Conservation (phyloP, 495 filamentous ascomycete genomes). For the Pyronema domesticum region DNA sequence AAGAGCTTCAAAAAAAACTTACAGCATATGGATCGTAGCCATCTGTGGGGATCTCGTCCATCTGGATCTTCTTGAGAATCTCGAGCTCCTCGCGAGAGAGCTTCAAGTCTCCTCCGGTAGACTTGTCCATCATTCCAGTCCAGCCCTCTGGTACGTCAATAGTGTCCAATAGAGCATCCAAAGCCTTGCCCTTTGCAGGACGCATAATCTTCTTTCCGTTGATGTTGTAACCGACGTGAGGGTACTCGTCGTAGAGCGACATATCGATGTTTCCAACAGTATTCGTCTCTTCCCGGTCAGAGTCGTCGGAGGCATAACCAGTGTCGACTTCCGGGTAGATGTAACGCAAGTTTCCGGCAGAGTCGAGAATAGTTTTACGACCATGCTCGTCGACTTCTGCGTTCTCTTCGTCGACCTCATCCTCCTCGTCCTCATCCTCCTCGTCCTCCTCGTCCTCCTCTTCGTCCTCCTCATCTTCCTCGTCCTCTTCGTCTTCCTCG, state of each 20-base stretch:
- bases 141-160: constrained; percentile 97
- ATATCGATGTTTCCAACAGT: constrained; percentile 92
- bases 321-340: constrained; percentile 82
- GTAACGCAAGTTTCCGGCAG: constrained; percentile 56
- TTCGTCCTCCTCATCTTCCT: neutral
- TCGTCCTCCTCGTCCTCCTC: neutral
- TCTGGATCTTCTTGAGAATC: constrained; percentile 70
- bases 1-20: constrained; percentile 13
- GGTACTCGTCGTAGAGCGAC: constrained; percentile 89
- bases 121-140: constrained; percentile 86
- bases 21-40: constrained; percentile 79
- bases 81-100: constrained; percentile 78
- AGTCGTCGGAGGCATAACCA: constrained; percentile 88
- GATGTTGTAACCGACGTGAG: constrained; percentile 96
- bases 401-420: constrained; percentile 5
- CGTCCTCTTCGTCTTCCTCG: neutral
- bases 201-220: constrained; percentile 96
- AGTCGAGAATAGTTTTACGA: constrained; percentile 37
- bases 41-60: constrained; percentile 73
- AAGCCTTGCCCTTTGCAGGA: constrained; percentile 78
- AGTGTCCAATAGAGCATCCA: constrained; percentile 85
- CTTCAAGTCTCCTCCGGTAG: constrained; percentile 79
- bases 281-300: constrained; percentile 63
- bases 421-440: neutral
- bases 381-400: constrained; percentile 4